Percentiles rank a stretch among this genome's conserved stretches.
These are phyloP conservation scores for Amanita muscaria DNA, from an alignment of 768 basidiomycete species.

Conservation along the genomic window DNA sequence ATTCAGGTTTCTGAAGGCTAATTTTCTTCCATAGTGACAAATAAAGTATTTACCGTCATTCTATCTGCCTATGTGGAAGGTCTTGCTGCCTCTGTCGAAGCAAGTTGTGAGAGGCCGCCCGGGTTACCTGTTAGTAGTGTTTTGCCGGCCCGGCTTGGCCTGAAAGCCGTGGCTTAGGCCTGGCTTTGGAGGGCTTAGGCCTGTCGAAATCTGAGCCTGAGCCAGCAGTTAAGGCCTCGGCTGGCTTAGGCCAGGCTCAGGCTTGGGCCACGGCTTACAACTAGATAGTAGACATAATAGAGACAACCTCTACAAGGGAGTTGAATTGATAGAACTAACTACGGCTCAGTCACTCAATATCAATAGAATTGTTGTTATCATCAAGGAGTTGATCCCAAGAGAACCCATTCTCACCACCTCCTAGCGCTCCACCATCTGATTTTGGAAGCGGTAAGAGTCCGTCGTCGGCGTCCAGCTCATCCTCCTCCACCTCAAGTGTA, in stretches of 20 bases:
- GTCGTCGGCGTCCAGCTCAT: not conserved
- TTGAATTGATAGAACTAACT: not conserved
- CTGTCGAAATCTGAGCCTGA: not conserved
- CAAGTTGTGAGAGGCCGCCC: constrained; percentile 7
- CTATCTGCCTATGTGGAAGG: constrained; percentile 11
- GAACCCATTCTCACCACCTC: not conserved
- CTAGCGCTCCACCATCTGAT: not conserved
- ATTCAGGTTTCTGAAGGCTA: constrained; percentile 8
- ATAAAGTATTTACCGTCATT: constrained; percentile 12
- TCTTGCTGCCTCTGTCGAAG: constrained; percentile 8
- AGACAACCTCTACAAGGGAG: too few relatives aligned
- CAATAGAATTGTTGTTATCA: not conserved
- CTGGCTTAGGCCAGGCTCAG: not conserved
- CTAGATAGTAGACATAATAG: not conserved
- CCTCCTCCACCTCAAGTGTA: not conserved
- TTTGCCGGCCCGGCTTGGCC: constrained; percentile 2
- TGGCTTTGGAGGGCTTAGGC: constrained; percentile 1
- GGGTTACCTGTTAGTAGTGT: constrained; percentile 3
- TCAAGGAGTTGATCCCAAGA: not conserved
- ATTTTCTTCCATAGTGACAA: constrained; percentile 10
- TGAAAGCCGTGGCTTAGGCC: not conserved
- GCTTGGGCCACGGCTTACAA: not conserved
- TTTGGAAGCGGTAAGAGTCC: too few relatives aligned
- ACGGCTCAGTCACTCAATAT: not conserved
- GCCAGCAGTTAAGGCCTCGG: not conserved